Conservation (phyloP, 768 basidiomycete genomes). For the Chalciporus chontae region DNA sequence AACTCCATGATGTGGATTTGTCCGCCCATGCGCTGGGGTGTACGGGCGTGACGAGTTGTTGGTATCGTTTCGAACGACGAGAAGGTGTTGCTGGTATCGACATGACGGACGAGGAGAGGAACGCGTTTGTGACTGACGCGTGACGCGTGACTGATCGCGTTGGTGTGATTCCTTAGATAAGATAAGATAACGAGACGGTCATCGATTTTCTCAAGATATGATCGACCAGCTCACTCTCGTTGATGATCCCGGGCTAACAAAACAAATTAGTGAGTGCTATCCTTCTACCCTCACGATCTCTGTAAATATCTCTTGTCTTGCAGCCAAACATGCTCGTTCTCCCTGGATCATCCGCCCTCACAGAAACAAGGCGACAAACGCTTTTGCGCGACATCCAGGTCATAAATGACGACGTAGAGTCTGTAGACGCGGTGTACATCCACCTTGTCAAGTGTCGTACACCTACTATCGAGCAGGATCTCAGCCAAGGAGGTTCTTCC, state of each 20-base stretch:
- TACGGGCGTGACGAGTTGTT: slow-evolving; percentile 30
- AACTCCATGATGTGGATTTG: slow-evolving; percentile 26
- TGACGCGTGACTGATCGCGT: slow-evolving; percentile 19
- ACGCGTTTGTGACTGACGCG: slow-evolving; percentile 13
- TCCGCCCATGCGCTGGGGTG: slow-evolving; percentile 27
- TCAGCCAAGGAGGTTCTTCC: slow-evolving; percentile 42
- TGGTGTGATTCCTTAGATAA: background rate
- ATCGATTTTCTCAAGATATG: background rate
- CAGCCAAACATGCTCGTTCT: slow-evolving; percentile 68
- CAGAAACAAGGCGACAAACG: slow-evolving; percentile 62
- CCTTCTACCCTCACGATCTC: background rate
- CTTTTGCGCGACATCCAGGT: slow-evolving; percentile 61
- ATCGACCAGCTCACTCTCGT: background rate
- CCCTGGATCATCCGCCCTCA: slow-evolving; percentile 72
- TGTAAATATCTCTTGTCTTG: background rate
- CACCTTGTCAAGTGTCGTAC: slow-evolving; percentile 76
- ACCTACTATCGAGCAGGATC: slow-evolving; percentile 40
- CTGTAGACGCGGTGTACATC: slow-evolving; percentile 80
- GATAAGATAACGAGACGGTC: background rate
- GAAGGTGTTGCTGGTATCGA: slow-evolving; percentile 28
- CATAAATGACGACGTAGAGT: slow-evolving; percentile 47
- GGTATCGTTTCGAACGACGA: slow-evolving; percentile 36
- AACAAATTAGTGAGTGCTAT: background rate
- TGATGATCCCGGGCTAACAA: background rate
- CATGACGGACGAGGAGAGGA: slow-evolving; percentile 11